Evolutionary conservation across 2,329 filamentous ascomycete species (phyloP).

Genomic region (Boeremia lycopersici): DNA sequence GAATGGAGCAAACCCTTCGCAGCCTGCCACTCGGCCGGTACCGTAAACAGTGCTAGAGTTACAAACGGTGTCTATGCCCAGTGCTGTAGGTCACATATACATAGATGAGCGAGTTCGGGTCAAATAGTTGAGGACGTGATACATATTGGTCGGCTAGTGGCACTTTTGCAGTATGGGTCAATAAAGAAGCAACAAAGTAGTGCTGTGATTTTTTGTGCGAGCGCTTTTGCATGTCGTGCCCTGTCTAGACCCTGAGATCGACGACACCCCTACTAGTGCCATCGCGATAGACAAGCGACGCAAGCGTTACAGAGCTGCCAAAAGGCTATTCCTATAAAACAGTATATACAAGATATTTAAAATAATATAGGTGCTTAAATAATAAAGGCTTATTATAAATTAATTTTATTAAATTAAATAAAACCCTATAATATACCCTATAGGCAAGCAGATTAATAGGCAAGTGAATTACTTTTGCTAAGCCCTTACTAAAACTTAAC

Average conservation of each 20-base stretch:
- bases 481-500: too few species aligned
- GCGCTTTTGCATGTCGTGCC: not conserved
- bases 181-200: not conserved
- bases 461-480: too few species aligned
- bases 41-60: not conserved
- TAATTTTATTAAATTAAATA: too few species aligned
- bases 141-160: not conserved
- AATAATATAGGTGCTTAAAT: too few species aligned
- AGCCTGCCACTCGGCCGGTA: not conserved
- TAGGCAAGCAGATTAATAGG: too few species aligned
- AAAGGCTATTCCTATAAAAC: too few species aligned
- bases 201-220: not conserved
- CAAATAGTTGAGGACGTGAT: constrained; percentile 34
- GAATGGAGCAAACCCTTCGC: not conserved
- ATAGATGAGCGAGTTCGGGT: constrained; percentile 31
- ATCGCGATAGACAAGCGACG: not conserved
- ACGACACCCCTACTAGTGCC: not conserved
- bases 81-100: constrained; percentile 43
- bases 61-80: constrained; percentile 22
- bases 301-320: too few species aligned
- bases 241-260: constrained; percentile 11
- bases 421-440: too few species aligned
- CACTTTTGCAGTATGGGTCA: not conserved
- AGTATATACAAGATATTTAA: too few species aligned
- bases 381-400: too few species aligned